A percentile compares a stretch with the other conserved stretches of the same genome.
Evolutionary conservation across 2,329 filamentous ascomycete genomes (phyloP).

Genomic region (Verticillium longisporum): DNA sequence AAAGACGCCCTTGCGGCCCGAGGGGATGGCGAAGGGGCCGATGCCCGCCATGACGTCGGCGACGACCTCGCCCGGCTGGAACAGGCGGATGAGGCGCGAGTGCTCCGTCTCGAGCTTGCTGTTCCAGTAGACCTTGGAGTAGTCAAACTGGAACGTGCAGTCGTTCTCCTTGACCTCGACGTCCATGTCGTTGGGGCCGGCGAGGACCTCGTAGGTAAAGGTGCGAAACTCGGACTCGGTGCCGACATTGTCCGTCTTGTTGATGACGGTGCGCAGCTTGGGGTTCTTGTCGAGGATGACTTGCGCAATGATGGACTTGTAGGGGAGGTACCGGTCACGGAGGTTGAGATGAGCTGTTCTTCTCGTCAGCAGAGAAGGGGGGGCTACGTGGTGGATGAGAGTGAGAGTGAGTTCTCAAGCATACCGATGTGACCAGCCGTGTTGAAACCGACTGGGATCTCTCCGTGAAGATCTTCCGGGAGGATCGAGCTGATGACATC

Average conservation of each 20-base stretch:
- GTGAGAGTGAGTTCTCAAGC: constrained; percentile 16
- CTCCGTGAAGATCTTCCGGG: constrained; percentile 70
- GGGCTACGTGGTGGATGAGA: neutral
- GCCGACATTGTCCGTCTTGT: constrained; percentile 88
- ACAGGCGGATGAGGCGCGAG: constrained; percentile 68
- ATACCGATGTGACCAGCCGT: constrained; percentile 79
- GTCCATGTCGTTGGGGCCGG: constrained; percentile 73
- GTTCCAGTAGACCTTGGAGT: constrained; percentile 98
- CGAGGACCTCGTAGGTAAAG: constrained; percentile 85
- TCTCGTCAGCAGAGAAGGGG: neutral
- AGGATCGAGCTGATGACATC: constrained; percentile 80
- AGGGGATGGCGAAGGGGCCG: constrained; percentile 88
- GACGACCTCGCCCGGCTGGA: constrained; percentile 79
- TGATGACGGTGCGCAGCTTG: constrained; percentile 80
- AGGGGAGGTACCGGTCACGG: constrained; percentile 72
- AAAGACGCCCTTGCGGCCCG: constrained; percentile 82
- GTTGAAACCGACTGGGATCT: constrained; percentile 81
- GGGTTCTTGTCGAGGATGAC: constrained; percentile 88
- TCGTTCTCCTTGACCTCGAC: constrained; percentile 76
- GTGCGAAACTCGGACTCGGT: constrained; percentile 81
- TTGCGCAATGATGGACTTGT: constrained; percentile 78
- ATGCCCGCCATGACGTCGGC: constrained; percentile 98
- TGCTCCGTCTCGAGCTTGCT: constrained; percentile 86
- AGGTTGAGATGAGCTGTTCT: constrained; percentile 76
- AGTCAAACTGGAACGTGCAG: constrained; percentile 89